Evolutionary conservation across 1,284 basidiomycete species (phyloP), one percentile per base, ranked within the genome.

Genomic region (Vanrija humicola): DNA sequence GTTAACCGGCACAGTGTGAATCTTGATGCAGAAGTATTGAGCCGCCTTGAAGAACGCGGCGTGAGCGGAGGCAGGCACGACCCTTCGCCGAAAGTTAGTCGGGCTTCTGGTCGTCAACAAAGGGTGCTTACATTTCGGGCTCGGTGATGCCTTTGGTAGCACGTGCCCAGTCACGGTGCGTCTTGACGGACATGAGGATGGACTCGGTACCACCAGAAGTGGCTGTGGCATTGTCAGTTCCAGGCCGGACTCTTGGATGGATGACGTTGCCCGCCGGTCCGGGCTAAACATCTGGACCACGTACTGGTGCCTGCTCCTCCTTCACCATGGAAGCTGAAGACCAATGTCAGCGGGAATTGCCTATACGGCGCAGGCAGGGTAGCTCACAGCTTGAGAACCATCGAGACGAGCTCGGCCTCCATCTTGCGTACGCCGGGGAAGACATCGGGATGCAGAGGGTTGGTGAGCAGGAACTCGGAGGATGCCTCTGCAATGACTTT

Each of bases 151-250:
- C 89, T 74, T 93, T 95, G 42, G 85, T 85, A 2, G 80, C 83
- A 25, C 82, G 78, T 1, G 89, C 95, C 91, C 94, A 97, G 64
- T 98, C 93, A 26, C 94, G 84, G 75, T 97, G 86, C 0, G 93
- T 88, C 79, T 97, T 95, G 65, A 92, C 84, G 4, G 92, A 85
- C 91, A 77, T 76, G 48, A 77, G 79, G 66, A 98, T 98, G 15
- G 89, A 92, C 74, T 98, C 95, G 0, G 95, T 98, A 3, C 96
- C 95, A 19, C 95, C 95, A 0, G 88, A 89, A 0, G 95, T 98
- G 66, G 93, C 73, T 75, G 55, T 34, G 34, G 34, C 34, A 10
- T 1, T 14, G 34, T 34, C 34, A 34, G 34, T 34, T 12, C 12
- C 14, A 19, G 34, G 12, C 14, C 14, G 34, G 34, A 34, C 34